phyloP scores from a whole-genome alignment of 1,284 basidiomycete genomes.

The Rhodotorula sp. region DNA sequence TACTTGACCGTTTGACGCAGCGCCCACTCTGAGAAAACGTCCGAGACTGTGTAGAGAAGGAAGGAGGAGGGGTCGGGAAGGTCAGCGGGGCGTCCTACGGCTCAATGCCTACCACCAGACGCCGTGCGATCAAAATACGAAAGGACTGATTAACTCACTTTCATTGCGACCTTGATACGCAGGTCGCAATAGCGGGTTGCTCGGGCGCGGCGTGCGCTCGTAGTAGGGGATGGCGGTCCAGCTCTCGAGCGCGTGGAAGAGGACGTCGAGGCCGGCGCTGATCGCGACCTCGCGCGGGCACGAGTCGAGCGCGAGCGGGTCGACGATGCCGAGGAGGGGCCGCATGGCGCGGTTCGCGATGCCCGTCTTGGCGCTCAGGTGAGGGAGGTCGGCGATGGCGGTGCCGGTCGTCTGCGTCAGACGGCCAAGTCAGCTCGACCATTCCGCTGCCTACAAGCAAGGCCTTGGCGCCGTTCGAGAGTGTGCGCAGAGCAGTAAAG shows the following conservation, averaged over 20 bases:
- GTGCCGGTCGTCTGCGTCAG: constrained; percentile 81
- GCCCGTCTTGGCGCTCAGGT: constrained; percentile 86
- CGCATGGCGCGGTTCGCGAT: constrained; percentile 90
- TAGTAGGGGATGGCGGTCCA: constrained; percentile 89
- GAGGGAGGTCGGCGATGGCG: constrained; percentile 87
- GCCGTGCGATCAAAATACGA: no score
- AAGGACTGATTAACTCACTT: constrained; percentile 46
- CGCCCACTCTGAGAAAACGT: constrained; percentile 96
- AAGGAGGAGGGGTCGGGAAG: background rate
- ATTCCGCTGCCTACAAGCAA: no score
- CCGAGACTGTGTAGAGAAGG: constrained; percentile 54
- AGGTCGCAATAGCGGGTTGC: constrained; percentile 82
- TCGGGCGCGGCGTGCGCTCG: constrained; percentile 78
- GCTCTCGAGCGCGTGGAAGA: constrained; percentile 59
- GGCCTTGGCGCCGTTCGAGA: no score
- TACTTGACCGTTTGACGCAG: constrained; percentile 86
- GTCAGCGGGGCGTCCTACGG: background rate
- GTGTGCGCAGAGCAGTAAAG: background rate
- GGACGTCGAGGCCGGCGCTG: constrained; percentile 84
- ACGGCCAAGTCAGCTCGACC: background rate
- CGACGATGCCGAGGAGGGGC: constrained; percentile 82
- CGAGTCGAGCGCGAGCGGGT: constrained; percentile 81
- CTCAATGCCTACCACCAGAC: background rate
- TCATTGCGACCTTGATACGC: constrained; percentile 97
- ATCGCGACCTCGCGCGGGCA: constrained; percentile 84